Percentiles rank a stretch among this genome's conserved stretches.
phyloP scores from a whole-genome alignment of 371 early-diverging fungal species.

The Mortierella sp. region DNA sequence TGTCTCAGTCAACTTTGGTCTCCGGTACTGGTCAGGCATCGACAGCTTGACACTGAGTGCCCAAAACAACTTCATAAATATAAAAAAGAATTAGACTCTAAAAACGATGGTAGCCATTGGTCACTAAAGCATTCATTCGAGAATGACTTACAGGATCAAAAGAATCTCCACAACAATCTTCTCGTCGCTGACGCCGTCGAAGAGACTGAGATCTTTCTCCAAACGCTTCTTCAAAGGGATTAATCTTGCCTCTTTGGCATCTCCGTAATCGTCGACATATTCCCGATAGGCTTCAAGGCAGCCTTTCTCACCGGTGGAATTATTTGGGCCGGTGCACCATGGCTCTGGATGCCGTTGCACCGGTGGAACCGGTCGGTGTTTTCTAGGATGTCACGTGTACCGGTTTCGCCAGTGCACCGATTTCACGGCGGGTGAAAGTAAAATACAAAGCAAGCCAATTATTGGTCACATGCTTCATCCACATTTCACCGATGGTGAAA shows the following conservation, averaged over 20 bases:
- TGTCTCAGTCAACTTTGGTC: constrained; percentile 1
- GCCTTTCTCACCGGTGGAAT: too few relatives aligned
- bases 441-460: too few relatives aligned
- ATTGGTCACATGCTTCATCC: too few relatives aligned
- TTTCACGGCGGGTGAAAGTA: too few relatives aligned
- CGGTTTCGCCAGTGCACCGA: too few relatives aligned
- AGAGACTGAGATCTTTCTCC: constrained; percentile 2
- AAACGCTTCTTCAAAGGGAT: background rate
- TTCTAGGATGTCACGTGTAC: too few relatives aligned
- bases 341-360: too few relatives aligned
- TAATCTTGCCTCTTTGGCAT: constrained; percentile 1
- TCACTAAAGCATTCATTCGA: background rate
- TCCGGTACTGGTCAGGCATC: background rate
- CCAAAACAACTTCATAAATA: background rate
- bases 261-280: constrained; percentile 3
- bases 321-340: too few relatives aligned
- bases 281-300: constrained; percentile 4
- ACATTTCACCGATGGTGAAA: too few relatives aligned
- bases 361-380: too few relatives aligned
- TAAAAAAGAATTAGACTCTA: background rate
- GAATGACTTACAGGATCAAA: constrained; percentile 8
- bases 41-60: constrained; percentile 1
- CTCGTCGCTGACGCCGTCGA: background rate
- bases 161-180: constrained; percentile 6
- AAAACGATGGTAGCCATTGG: background rate